Evolutionary conservation across 2,329 filamentous ascomycete genomes (phyloP), one percentile per base, ranked within the genome.

Genomic region (Rachicladosporium sp.): DNA sequence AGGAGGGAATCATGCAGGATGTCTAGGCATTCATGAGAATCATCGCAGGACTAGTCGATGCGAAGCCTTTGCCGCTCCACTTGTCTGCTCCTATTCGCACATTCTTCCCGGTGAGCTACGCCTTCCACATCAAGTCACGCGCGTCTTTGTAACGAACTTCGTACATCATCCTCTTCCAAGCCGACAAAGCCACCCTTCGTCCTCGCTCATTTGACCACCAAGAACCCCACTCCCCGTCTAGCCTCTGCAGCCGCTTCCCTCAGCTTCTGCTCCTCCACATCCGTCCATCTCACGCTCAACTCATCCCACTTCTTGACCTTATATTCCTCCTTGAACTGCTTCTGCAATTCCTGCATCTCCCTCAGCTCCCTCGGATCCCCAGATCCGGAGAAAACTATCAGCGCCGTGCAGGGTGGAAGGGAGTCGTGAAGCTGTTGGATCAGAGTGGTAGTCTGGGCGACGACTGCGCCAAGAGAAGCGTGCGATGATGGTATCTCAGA

Each of bases 381-480:
- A 2, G 73, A 76, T n/a, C 76, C 76, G 42, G 70, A 74, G 55
- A 78, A 80, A 21, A 80, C 69, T 21, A 80, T 65, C 40, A 80
- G 68, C 6, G 76, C 67, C 1, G 75, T 78, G 50, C 72, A 74
- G 4, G 66, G 62, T 10, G 76, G 74, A 23, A 80, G 59, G 5
- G 66, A 63, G 2, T 73, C 66, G 53, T 71, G 76, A 40, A 80
- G 66, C 8, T 60, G 59, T 13, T 58, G 53, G 43, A 80, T 72
- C 38, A 66, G 58, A 9, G 61, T 53, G 31, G 74, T 63, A 0
- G 73, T 77, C 21, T 62, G 61, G 4, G 65, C 51, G 1, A 77
- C 66, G 2, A 67, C 61, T 2, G 59, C 56, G 9, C 63, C 56
- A 33, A 78, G 65, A 6, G 40, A 43, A 2, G 42, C 41, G 2